Base-by-base conservation (phyloP, 1,284 basidiomycete species). In the Inonotus hispidus region DNA sequence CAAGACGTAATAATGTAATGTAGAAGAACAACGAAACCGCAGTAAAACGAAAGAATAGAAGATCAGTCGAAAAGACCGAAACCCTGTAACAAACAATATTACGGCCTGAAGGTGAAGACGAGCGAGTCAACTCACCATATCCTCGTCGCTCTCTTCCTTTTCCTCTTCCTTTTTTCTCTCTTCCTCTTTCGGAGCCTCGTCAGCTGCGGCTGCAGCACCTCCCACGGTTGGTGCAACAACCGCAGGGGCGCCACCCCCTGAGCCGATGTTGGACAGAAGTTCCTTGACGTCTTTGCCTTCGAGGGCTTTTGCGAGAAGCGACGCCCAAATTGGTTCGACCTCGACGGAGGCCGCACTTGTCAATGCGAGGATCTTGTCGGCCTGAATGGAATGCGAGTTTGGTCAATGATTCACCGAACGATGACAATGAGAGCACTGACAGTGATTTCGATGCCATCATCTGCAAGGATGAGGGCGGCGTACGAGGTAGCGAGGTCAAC, bases 201-300 rank as follows among this genome's bases (percentile, higher is more conserved):
- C 80, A 65, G 78, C 81, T 67, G 83, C 83, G 65, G 79, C 85
- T 29, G 79, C 82, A 61, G 82, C 83, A 46, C 79, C 84, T 57
- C 79, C 85, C 53, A 76, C 87, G 67, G 76, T 88, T 61, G 76
- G 85, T 61, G 75, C 81, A 47, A 76, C 80, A 50, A 77, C 78
- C 52, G 81, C 76, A 58, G 75, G 80, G 63, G 90, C 87, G 69
- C 85, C 89, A 71, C 90, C 90, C 68, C 91, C 90, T 57, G 88
- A 80, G 70, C 93, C 91, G 67, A 96, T 89, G 79, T 93, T 95
- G 67, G 91, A 92, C 64, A 98, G 84, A 67, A 99, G 82, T 59
- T 96, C 94, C 80, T 95, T 98, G 72, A 98, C 83, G 78, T 98
- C 87, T 85, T 97, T 98, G 71, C 95, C 95, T 80, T 97, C 95